These are phyloP conservation scores for Xylariaceae sp. DNA, from an alignment of 2,329 filamentous ascomycete genomes.

Conservation along the genomic window DNA sequence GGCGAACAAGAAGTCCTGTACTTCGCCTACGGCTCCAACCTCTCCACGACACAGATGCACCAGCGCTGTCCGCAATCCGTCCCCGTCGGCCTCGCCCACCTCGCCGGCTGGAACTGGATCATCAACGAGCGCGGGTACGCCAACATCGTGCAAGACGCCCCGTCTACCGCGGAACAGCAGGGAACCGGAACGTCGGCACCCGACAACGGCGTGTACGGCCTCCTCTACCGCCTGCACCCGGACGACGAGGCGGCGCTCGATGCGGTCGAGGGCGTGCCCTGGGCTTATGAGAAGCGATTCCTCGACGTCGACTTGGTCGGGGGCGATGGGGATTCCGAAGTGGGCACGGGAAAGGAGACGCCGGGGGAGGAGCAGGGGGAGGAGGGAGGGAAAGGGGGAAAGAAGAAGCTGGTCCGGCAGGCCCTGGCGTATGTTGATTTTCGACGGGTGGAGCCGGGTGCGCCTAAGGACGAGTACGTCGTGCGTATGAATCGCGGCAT, in stretches of 20 bases:
- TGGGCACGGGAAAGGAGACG: constrained; percentile 26
- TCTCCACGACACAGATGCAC: constrained; percentile 67
- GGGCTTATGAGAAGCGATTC: constrained; percentile 60
- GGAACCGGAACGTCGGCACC: constrained; percentile 1
- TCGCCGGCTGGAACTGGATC: constrained; percentile 63
- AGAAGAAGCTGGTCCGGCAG: no score
- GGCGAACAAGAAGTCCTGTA: constrained; percentile 47
- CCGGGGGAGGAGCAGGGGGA: background rate
- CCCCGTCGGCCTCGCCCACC: constrained; percentile 59
- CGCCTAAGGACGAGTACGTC: constrained; percentile 61
- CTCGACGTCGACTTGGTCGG: constrained; percentile 37
- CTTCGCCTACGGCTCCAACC: constrained; percentile 73
- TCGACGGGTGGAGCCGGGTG: constrained; percentile 40
- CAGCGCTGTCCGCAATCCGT: constrained; percentile 60
- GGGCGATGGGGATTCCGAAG: constrained; percentile 1
- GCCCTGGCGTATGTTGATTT: constrained; percentile 65
- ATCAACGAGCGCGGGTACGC: constrained; percentile 71
- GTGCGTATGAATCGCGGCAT: constrained; percentile 66
- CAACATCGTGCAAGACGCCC: constrained; percentile 61
- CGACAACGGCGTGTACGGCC: constrained; percentile 54
- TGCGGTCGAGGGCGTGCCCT: constrained; percentile 63
- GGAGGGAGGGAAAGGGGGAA: background rate
- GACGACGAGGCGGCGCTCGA: constrained; percentile 58
- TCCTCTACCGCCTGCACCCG: constrained; percentile 56
- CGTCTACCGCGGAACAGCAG: constrained; percentile 13